These are phyloP conservation scores for Boeremia lycopersici DNA, from an alignment of 2,329 filamentous ascomycete genomes.

Conservation along the genomic window DNA sequence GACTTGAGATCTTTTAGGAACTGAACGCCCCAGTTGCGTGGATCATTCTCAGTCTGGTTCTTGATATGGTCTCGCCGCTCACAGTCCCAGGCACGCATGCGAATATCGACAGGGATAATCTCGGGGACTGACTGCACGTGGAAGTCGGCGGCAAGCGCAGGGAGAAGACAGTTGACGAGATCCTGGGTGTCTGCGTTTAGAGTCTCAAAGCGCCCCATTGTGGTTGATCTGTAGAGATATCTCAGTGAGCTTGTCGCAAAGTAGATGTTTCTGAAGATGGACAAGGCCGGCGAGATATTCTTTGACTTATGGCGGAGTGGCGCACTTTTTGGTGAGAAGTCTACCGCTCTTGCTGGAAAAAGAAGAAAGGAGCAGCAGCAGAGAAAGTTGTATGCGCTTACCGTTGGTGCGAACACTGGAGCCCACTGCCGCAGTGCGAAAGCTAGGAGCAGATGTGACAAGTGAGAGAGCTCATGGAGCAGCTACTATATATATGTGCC, in stretches of 20 bases:
- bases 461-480: neutral
- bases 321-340: neutral
- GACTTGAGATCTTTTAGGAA: slow-evolving; percentile 43
- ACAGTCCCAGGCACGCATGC: slow-evolving; percentile 46
- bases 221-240: neutral
- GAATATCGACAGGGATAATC: slow-evolving; percentile 43
- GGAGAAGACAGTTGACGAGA: slow-evolving; percentile 39
- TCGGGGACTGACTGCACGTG: slow-evolving; percentile 28
- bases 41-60: slow-evolving; percentile 40
- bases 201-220: slow-evolving; percentile 40
- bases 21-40: slow-evolving; percentile 46
- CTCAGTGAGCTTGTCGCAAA: neutral
- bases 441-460: neutral
- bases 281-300: neutral
- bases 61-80: slow-evolving; percentile 44
- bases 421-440: neutral
- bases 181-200: slow-evolving; percentile 43
- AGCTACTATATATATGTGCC: neutral
- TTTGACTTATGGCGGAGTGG: neutral
- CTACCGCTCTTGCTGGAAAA: neutral
- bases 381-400: neutral
- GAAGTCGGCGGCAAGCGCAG: slow-evolving; percentile 36
- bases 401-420: neutral
- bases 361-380: neutral
- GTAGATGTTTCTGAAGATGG: neutral